Conservation (phyloP, 805 yeast genomes). For the Candida arabinofermentans region DNA sequence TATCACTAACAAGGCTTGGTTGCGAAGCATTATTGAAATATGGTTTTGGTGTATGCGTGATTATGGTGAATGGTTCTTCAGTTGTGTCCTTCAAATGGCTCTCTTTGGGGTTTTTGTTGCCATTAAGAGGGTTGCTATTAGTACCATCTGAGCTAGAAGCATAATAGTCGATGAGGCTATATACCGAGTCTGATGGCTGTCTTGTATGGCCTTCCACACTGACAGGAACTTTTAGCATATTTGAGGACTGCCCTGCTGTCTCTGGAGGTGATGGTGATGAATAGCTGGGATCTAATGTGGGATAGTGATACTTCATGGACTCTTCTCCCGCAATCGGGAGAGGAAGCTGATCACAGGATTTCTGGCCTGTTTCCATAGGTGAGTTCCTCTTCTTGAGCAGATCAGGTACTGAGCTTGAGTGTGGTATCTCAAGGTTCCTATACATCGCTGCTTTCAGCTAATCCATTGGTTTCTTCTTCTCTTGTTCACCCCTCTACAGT, state of each 20-base stretch:
- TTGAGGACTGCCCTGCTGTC: background rate
- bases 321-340: background rate
- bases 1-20: background rate
- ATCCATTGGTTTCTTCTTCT: background rate
- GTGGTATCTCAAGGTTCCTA: slow-evolving; percentile 1
- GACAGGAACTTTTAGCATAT: background rate
- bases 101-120: background rate
- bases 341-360: background rate
- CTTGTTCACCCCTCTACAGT: no score
- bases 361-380: background rate
- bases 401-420: slow-evolving; percentile 8
- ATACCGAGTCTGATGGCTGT: slow-evolving; percentile 18
- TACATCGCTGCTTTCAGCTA: background rate
- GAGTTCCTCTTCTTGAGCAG: slow-evolving; percentile 2
- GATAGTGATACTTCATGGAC: background rate
- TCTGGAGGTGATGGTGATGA: background rate
- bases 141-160: slow-evolving; percentile 7
- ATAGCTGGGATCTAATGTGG: background rate
- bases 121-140: background rate
- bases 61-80: slow-evolving; percentile 16
- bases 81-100: background rate
- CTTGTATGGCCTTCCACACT: slow-evolving; percentile 2
- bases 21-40: background rate
- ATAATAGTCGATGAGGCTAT: slow-evolving; percentile 18
- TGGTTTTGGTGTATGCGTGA: slow-evolving; percentile 2